Base-by-base conservation (phyloP, 129 eudicot species). In the Mikania micrantha region DNA sequence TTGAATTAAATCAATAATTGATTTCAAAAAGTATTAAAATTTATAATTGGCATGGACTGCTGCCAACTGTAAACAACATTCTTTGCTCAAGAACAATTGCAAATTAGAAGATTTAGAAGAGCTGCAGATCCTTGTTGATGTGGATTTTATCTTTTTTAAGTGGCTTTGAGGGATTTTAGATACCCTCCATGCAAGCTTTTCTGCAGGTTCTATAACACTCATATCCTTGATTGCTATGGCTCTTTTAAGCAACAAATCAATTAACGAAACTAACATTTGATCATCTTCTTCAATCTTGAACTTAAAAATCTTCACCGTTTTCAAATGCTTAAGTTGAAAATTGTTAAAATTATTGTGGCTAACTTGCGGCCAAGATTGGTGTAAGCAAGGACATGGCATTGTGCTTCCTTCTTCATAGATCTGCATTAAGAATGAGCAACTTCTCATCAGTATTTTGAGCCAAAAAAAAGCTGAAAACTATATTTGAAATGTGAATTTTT, bases 231-330 rank as follows among this genome's bases (percentile, higher is more conserved):
- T 65, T 22, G 49, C 61, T 13, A 80, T 60, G 34, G 81, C 85
- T 27, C 67, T 75, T 50, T 71, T 70, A n/a, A 80, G 78, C 63
- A 80, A 60, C 59, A 80, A 61, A 71, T 80, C 81, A 62, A 80
- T 80, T 62, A 80, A 59, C 7, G 71, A 21, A 39, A 66, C 61
- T 63, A 72, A 36, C 39, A 21, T 62, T 61, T 34, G 17, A 8
- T 75, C 41, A 28, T 75, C 71, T 39, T 64, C 60, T 57, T 71
- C 50, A 28, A 60, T 35, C 60, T 25, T 70, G 53, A 80, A 75
- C 47, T 81, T 78, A 1, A 60, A 48, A 39, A 75, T 24, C 36
- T 66, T 71, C 25, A 80, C 72, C 35, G 2, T 4, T 15, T 50
- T 66, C 39, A 80, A 38, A 66, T 75, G 60, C 28, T 71, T 67